Evolutionary conservation across 139 green algal species (phyloP).

Genomic region (Asterochloris erici): DNA sequence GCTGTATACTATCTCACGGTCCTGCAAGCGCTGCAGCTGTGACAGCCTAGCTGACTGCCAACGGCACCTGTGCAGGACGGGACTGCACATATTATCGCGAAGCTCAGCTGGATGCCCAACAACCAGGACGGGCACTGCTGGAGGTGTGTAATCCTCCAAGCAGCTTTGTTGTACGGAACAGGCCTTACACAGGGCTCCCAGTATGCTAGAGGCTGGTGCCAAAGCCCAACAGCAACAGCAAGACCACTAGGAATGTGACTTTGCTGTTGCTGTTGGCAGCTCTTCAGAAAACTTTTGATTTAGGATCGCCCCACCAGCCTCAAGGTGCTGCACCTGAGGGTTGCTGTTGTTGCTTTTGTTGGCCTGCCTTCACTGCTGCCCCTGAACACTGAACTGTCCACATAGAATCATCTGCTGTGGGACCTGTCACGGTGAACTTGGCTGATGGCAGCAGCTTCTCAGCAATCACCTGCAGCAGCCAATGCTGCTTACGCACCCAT

Average conservation of each 20-base stretch:
- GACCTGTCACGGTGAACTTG: background rate
- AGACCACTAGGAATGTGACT: background rate
- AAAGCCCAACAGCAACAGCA: background rate
- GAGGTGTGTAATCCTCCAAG: background rate
- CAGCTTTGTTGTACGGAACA: background rate
- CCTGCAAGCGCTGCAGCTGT: background rate
- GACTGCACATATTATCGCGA: slow-evolving; percentile 86
- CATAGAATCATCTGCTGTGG: background rate
- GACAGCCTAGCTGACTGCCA: background rate
- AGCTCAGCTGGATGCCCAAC: background rate
- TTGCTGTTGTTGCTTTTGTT: background rate
- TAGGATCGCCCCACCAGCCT: background rate
- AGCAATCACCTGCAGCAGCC: too few species aligned
- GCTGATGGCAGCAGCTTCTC: slow-evolving; percentile 8
- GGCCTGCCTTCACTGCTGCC: background rate
- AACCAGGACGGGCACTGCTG: background rate
- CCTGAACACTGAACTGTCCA: slow-evolving; percentile 7
- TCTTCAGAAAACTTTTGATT: too few species aligned
- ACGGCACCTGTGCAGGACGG: slow-evolving; percentile 28
- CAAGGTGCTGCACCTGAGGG: background rate
- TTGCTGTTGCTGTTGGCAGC: background rate
- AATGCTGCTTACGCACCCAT: too few species aligned
- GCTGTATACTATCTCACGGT: too few species aligned
- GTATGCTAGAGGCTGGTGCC: background rate
- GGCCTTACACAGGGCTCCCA: background rate